Base-by-base conservation (phyloP, 2,329 filamentous ascomycete species). In the Neospermospora avenae region DNA sequence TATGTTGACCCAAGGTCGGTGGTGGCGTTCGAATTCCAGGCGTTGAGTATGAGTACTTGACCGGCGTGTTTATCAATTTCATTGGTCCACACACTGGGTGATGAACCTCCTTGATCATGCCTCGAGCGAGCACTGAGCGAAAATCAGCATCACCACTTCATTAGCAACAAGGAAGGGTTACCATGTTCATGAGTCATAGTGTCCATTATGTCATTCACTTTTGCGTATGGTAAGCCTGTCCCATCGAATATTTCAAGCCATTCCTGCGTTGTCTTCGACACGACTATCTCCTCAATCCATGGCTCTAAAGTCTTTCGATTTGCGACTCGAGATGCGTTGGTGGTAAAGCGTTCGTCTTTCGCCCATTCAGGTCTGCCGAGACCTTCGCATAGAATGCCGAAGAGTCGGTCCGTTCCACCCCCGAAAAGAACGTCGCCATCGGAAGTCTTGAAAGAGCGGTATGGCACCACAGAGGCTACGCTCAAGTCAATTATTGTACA, bases 381-480 rank as follows among this genome's bases (percentile, higher is more conserved):
- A 1, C 80, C 79, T 34, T 83, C 77, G 67, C 84, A 86, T 6
- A 90, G 74, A 31, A 86, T 80, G 16, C 81, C 80, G 63, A 88
- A 90, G 2, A 89, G 78, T 7, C 82, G 79, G 69, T 89, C 84
- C 65, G 89, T 90, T 10, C 84, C 86, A 39, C 86, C 86, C 5
- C 87, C 87, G 45, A 89, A 79, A 35, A 90, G 79, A 39, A 90
- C 79, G 55, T 84, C 82, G 7, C 85, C 84, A 61, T 90, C 85
- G 39, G 81, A 82, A 8, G 87, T 89, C 69, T 83, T 80, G 74
- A 89, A 98, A 0, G 90, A 90, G 69, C 88, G 87, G 74, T 98
- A 98, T 0, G 93, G 93, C 0, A 98, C 93, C 71, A 98, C 97
- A 0, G 90, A 96, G 16, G 93, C 89, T 92, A 62, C n/a, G 37